These are phyloP conservation scores for Cordyceps tenuipes DNA, from an alignment of 2,329 filamentous ascomycete genomes.

Conservation along the genomic window DNA sequence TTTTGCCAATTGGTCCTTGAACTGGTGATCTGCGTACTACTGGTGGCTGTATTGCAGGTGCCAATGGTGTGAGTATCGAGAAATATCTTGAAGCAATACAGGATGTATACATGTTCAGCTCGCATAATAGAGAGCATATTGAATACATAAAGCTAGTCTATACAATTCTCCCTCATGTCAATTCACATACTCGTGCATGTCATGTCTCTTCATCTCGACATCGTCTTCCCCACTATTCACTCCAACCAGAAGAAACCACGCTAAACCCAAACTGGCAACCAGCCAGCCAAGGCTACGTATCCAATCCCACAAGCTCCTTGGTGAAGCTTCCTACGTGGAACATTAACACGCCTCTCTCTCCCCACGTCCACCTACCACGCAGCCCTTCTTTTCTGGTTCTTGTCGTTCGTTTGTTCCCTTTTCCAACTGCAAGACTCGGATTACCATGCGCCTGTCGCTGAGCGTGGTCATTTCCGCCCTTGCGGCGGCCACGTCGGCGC, in stretches of 20 bases:
- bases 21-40: not conserved
- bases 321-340: constrained; percentile 10
- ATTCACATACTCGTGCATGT: too few relatives aligned
- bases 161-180: not conserved
- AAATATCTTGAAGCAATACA: not conserved
- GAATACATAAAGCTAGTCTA: not conserved
- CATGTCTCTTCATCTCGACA: not conserved
- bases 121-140: not conserved
- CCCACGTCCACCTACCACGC: not conserved
- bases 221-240: not conserved
- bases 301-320: constrained; percentile 10
- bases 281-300: constrained; percentile 11
- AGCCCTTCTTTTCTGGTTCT: not conserved
- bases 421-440: not conserved
- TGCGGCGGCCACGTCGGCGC: constrained; percentile 59
- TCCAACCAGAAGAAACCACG: not conserved
- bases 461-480: constrained; percentile 62
- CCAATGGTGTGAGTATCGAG: not conserved
- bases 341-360: constrained; percentile 2
- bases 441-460: constrained; percentile 63
- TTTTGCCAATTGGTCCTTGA: not conserved
- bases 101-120: not conserved
- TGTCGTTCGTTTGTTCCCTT: not conserved
- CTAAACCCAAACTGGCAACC: constrained; percentile 7
- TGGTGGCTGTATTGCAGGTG: not conserved